Evolutionary conservation across 2,329 filamentous ascomycete species (phyloP).

Genomic region (Colletotrichum chlorophyti): DNA sequence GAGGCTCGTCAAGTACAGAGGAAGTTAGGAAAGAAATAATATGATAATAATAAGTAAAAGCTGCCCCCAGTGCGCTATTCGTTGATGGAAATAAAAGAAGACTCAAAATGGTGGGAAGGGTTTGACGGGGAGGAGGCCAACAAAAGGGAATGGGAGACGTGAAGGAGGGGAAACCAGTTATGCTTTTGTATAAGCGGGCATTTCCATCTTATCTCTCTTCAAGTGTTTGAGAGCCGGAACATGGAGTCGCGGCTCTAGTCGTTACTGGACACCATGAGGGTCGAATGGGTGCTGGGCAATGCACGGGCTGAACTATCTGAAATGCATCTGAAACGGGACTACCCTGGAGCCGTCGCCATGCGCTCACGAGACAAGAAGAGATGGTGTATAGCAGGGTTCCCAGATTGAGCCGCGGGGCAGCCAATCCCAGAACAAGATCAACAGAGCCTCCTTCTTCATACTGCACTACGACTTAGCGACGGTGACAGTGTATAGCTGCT

Average conservation of each 20-base stretch:
- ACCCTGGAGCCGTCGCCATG: slow-evolving; percentile 36
- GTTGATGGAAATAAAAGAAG: slow-evolving; percentile 20
- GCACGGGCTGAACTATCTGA: slow-evolving; percentile 36
- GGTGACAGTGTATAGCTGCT: background rate
- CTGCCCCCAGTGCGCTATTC: slow-evolving; percentile 29
- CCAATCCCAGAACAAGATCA: slow-evolving; percentile 28
- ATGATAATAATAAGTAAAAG: slow-evolving; percentile 15
- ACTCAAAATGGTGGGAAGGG: slow-evolving; percentile 1
- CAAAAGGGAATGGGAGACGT: slow-evolving; percentile 25
- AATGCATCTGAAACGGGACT: slow-evolving; percentile 44
- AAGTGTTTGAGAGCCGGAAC: slow-evolving; percentile 27
- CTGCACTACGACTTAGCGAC: slow-evolving; percentile 15
- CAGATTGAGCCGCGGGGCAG: too few species aligned
- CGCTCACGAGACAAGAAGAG: slow-evolving; percentile 25
- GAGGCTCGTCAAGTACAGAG: slow-evolving; percentile 2
- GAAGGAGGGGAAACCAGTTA: slow-evolving; percentile 25
- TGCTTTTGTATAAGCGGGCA: slow-evolving; percentile 27
- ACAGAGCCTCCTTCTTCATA: slow-evolving; percentile 18
- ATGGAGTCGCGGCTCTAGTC: slow-evolving; percentile 22
- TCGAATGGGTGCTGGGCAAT: slow-evolving; percentile 20
- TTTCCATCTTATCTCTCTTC: slow-evolving; percentile 16
- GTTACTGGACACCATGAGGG: slow-evolving; percentile 20
- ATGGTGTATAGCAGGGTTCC: slow-evolving; percentile 27
- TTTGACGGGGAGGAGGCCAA: slow-evolving; percentile 17
- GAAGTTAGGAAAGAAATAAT: slow-evolving; percentile 10